These are phyloP conservation scores for Spirogloea muscicola DNA, from an alignment of 139 green algal genomes.

Conservation along the genomic window DNA sequence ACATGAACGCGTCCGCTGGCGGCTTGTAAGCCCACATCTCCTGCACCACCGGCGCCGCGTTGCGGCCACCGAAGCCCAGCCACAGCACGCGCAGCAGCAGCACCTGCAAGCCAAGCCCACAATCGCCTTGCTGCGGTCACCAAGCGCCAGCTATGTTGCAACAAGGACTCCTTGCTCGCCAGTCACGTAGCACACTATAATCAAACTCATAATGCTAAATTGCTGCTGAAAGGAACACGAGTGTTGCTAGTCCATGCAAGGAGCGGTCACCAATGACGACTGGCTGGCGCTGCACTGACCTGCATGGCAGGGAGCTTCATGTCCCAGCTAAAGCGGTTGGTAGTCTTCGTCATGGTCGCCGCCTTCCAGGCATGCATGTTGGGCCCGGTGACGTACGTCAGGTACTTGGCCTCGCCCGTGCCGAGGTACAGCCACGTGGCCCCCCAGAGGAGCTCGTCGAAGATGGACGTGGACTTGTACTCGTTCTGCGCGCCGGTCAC, in stretches of 20 bases:
- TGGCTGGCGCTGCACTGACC: neutral
- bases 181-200: no score
- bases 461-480: constrained; percentile 18
- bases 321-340: constrained; percentile 27
- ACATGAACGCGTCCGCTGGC: no score
- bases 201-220: no score
- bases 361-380: neutral
- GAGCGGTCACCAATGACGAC: no score
- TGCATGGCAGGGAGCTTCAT: constrained; percentile 1
- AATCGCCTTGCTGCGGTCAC: no score
- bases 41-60: neutral
- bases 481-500: constrained; percentile 5
- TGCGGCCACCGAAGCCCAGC: constrained; percentile 10
- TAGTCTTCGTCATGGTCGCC: neutral
- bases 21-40: neutral
- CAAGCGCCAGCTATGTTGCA: no score
- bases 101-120: constrained; percentile 17
- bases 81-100: constrained; percentile 23
- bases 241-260: no score
- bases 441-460: constrained; percentile 14
- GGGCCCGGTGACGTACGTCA: neutral
- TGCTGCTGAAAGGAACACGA: no score
- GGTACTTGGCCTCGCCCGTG: neutral
- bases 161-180: no score
- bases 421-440: constrained; percentile 10